Conservation (phyloP, 805 yeast genomes). For the Ogataea sp. region DNA sequence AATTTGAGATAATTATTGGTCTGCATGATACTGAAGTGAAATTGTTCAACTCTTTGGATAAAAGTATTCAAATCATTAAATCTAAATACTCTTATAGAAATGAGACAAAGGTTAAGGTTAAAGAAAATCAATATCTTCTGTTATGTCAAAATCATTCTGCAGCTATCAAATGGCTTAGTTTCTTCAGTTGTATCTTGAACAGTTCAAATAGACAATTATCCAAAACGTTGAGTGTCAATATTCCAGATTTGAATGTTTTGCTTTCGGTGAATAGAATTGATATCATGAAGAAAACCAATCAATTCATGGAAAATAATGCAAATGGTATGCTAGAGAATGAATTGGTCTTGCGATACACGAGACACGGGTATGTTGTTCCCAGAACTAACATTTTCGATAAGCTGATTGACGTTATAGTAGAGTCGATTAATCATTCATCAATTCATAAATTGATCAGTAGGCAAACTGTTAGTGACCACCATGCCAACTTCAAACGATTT, state of each 20-base stretch:
- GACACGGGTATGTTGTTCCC: slow-evolving; percentile 18
- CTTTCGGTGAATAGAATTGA: slow-evolving; percentile 28
- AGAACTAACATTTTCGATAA: slow-evolving; percentile 26
- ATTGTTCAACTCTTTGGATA: slow-evolving; percentile 62
- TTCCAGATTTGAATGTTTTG: slow-evolving; percentile 38
- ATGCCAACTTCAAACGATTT: slow-evolving; percentile 7
- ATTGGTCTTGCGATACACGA: slow-evolving; percentile 1
- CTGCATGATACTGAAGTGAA: slow-evolving; percentile 28
- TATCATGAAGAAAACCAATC: not conserved
- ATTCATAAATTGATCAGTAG: slow-evolving; percentile 1
- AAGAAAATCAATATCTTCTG: slow-evolving; percentile 36
- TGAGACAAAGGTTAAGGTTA: not conserved
- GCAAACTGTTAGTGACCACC: too few species aligned
- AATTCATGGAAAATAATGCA: not conserved
- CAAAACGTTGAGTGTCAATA: slow-evolving; percentile 21
- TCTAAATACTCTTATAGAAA: too few species aligned
- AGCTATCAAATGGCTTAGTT: slow-evolving; percentile 57
- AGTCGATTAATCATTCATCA: slow-evolving; percentile 2
- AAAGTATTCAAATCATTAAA: slow-evolving; percentile 51
- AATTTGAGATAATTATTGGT: slow-evolving; percentile 13
- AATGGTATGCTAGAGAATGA: not conserved
- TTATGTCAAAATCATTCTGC: slow-evolving; percentile 44
- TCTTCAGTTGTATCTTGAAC: slow-evolving; percentile 43
- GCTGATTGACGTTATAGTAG: slow-evolving; percentile 29
- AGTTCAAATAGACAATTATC: slow-evolving; percentile 3